Conservation (phyloP, 306 rosid species). For the Alnus glutinosa region DNA sequence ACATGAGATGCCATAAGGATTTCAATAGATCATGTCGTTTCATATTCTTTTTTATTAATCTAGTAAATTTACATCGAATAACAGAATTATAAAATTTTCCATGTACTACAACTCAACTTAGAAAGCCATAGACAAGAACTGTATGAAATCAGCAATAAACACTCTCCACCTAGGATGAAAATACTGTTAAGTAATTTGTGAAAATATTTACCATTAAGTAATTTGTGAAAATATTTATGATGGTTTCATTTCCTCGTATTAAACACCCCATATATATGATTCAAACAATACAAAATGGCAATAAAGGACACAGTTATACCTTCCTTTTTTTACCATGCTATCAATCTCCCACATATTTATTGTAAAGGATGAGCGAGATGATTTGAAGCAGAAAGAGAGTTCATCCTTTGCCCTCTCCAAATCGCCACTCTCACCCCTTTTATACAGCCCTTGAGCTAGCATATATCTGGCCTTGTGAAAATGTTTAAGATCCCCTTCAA, state of each 20-base stretch:
- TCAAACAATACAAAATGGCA: constrained; percentile 3
- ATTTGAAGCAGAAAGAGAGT: constrained; percentile 96
- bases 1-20: neutral
- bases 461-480: constrained; percentile 98
- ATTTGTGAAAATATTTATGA: neutral
- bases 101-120: neutral
- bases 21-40: neutral
- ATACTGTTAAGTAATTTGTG: neutral
- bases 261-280: constrained; percentile 5
- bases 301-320: constrained; percentile 45
- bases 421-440: constrained; percentile 66
- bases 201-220: neutral
- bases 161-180: neutral
- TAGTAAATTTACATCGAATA: neutral
- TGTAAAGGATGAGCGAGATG: constrained; percentile 93
- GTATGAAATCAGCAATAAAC: neutral
- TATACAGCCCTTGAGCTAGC: constrained; percentile 86
- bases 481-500: constrained; percentile 97
- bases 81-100: neutral
- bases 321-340: constrained; percentile 89
- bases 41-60: neutral
- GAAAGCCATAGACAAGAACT: constrained; percentile 5
- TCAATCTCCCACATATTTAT: constrained; percentile 99
- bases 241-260: neutral
- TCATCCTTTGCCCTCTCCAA: constrained; percentile 92